These are phyloP conservation scores for Abelmoschus esculentus DNA, from an alignment of 345 rosid species.

Conservation along the genomic window DNA sequence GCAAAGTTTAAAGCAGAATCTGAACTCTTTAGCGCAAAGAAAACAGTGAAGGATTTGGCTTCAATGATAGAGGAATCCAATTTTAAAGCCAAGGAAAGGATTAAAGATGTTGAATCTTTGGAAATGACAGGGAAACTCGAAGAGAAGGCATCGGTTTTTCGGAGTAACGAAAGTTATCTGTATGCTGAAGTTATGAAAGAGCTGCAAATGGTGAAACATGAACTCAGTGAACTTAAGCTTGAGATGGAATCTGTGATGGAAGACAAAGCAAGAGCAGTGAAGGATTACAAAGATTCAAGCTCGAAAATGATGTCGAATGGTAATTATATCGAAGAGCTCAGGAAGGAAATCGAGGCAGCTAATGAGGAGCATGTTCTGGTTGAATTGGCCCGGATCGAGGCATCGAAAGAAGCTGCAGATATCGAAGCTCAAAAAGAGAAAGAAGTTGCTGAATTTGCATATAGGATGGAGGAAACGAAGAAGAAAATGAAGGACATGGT, in stretches of 20 bases:
- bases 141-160: constrained; percentile 11
- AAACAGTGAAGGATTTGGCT: constrained; percentile 40
- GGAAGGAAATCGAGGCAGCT: constrained; percentile 56
- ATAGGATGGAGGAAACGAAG: constrained; percentile 24
- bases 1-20: constrained; percentile 42
- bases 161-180: constrained; percentile 12
- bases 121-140: constrained; percentile 18
- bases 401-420: constrained; percentile 53
- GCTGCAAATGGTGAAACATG: constrained; percentile 51
- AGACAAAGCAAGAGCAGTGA: constrained; percentile 53
- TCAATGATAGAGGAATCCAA: constrained; percentile 39
- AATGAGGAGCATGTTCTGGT: constrained; percentile 74
- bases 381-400: constrained; percentile 78
- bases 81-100: constrained; percentile 19
- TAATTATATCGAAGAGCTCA: constrained; percentile 34
- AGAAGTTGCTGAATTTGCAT: constrained; percentile 30
- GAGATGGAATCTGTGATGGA: constrained; percentile 48
- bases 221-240: constrained; percentile 67
- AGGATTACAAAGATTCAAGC: constrained; percentile 29
- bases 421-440: constrained; percentile 42
- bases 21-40: constrained; percentile 40
- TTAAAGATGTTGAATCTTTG: constrained; percentile 22
- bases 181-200: constrained; percentile 43
- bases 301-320: constrained; percentile 22
- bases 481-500: constrained; percentile 25